These are phyloP conservation scores for Rhodocollybia butyracea DNA, from an alignment of 768 basidiomycete species.

Conservation along the genomic window DNA sequence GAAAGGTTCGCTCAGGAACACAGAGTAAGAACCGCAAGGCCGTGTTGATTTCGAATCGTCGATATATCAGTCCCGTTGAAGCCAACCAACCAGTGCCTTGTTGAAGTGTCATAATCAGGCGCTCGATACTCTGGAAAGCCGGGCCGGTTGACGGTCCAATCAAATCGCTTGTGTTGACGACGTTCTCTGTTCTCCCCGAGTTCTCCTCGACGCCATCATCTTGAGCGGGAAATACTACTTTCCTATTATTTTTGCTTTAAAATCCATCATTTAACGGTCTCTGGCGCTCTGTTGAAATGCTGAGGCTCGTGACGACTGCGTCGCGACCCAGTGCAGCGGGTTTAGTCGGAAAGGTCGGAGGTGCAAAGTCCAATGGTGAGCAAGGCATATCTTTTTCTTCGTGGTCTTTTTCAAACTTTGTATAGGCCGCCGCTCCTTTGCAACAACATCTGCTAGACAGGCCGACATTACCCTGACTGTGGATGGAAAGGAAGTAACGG, in stretches of 20 bases:
- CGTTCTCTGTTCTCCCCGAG: no score
- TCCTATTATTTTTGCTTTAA: constrained; percentile 14
- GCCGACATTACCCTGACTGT: constrained; percentile 91
- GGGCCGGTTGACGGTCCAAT: no score
- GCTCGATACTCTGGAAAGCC: no score
- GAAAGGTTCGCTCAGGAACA: no score
- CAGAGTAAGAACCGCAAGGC: no score
- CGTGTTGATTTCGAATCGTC: no score
- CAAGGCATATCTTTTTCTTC: background rate
- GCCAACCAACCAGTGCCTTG: no score
- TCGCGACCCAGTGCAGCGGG: constrained; percentile 63
- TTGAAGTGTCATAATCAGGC: no score
- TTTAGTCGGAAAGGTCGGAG: constrained; percentile 62
- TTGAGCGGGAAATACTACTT: no score
- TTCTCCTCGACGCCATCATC: no score
- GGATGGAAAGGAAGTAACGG: constrained; percentile 96
- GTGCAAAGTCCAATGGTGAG: constrained; percentile 19
- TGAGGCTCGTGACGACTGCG: constrained; percentile 62
- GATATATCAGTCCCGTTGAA: no score
- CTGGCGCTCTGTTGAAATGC: constrained; percentile 35
- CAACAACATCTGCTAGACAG: constrained; percentile 60
- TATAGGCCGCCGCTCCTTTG: constrained; percentile 57
- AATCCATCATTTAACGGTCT: background rate
- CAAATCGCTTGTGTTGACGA: no score
- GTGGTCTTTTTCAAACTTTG: constrained; percentile 10